These are phyloP conservation scores for Epichloe uncinata DNA, from an alignment of 2,329 filamentous ascomycete species.

Conservation along the genomic window DNA sequence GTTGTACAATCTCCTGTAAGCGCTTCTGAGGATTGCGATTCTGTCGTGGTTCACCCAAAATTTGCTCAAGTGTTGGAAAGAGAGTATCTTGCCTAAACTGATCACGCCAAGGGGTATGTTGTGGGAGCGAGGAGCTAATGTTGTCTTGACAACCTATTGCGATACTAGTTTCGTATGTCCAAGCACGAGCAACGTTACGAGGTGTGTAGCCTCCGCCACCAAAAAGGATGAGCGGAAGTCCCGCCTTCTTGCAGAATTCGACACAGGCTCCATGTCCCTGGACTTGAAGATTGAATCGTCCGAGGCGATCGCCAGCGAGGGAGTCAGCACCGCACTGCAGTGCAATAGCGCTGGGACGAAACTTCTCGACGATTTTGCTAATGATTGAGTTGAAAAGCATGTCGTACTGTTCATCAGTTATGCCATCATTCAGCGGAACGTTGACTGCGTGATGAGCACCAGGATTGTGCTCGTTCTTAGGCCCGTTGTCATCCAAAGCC, in stretches of 20 bases:
- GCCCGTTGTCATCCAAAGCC: slow-evolving; percentile 73
- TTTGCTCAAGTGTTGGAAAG: slow-evolving; percentile 72
- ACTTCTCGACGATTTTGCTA: slow-evolving; percentile 63
- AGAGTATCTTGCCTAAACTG: slow-evolving; percentile 82
- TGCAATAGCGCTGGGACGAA: slow-evolving; percentile 82
- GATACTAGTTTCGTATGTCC: slow-evolving; percentile 92
- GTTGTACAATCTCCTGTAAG: slow-evolving; percentile 60
- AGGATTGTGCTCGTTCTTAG: slow-evolving; percentile 67
- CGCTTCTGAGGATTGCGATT: slow-evolving; percentile 73
- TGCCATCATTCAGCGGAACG: slow-evolving; percentile 79
- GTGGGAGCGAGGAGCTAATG: slow-evolving; percentile 60
- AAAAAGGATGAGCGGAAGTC: slow-evolving; percentile 74
- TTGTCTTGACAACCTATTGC: slow-evolving; percentile 62
- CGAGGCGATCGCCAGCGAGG: slow-evolving; percentile 81
- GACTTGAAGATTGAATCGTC: slow-evolving; percentile 94
- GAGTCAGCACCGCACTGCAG: slow-evolving; percentile 94
- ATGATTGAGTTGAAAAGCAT: slow-evolving; percentile 75
- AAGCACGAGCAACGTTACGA: slow-evolving; percentile 88
- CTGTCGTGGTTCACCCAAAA: slow-evolving; percentile 51
- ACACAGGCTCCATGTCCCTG: slow-evolving; percentile 88
- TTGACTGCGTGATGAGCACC: slow-evolving; percentile 86
- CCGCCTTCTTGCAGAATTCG: slow-evolving; percentile 69
- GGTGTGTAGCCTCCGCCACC: slow-evolving; percentile 95
- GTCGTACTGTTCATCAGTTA: slow-evolving; percentile 81
- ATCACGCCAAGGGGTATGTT: slow-evolving; percentile 70